Evolutionary conservation across 2,329 filamentous ascomycete genomes (phyloP).

Genomic region (Alternaria angustiovoidea): DNA sequence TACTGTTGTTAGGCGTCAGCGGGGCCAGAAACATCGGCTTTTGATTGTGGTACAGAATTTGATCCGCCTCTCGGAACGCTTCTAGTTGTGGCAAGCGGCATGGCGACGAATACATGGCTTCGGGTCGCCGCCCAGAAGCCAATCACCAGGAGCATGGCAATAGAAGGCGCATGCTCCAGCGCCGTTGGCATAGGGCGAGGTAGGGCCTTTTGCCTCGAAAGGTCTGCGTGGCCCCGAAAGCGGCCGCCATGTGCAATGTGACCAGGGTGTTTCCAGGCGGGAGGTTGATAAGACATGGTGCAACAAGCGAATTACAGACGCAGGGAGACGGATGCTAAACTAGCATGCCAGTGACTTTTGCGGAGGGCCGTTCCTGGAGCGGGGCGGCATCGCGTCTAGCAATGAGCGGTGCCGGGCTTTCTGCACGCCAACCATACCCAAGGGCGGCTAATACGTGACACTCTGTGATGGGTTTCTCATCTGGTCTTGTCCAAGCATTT

Average conservation of each 20-base stretch:
- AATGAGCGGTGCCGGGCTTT: slow-evolving; percentile 13
- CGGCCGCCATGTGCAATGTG: slow-evolving; percentile 42
- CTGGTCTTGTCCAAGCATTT: background rate
- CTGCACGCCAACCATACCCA: slow-evolving; percentile 6
- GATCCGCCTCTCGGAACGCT: slow-evolving; percentile 32
- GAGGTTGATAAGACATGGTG: slow-evolving; percentile 40
- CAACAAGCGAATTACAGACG: slow-evolving; percentile 27
- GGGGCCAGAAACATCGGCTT: slow-evolving; percentile 38
- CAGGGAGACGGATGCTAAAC: slow-evolving; percentile 19
- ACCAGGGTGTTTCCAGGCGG: slow-evolving; percentile 36
- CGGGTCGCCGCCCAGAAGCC: slow-evolving; percentile 34
- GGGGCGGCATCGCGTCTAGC: slow-evolving; percentile 16
- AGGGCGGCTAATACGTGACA: slow-evolving; percentile 16
- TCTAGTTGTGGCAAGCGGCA: slow-evolving; percentile 45
- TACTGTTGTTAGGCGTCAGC: slow-evolving; percentile 41
- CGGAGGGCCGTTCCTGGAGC: slow-evolving; percentile 17
- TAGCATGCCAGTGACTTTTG: slow-evolving; percentile 21
- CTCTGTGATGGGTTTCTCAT: background rate
- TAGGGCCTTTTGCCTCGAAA: slow-evolving; percentile 36
- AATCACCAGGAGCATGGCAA: slow-evolving; percentile 35
- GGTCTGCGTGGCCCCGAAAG: slow-evolving; percentile 34
- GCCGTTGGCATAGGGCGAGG: slow-evolving; percentile 28
- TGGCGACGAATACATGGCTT: slow-evolving; percentile 42
- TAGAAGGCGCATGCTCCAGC: slow-evolving; percentile 31
- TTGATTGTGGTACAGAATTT: slow-evolving; percentile 41